A percentile compares a stretch with the other conserved stretches of the same genome.
Conservation (phyloP, 371 early-diverging fungal species). For the Sporodiniella umbellata region DNA sequence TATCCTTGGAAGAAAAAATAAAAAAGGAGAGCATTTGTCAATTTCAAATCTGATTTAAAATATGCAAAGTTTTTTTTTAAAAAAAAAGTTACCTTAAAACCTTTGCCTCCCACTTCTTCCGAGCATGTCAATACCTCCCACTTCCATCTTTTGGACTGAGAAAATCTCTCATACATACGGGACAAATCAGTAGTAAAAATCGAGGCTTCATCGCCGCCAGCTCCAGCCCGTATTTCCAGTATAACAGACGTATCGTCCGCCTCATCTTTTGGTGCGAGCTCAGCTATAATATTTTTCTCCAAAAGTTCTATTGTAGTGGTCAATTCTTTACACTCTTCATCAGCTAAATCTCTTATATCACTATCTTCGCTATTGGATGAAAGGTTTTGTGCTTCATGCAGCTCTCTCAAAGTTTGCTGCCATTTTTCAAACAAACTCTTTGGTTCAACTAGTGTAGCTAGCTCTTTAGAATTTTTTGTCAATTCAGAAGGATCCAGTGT, state of each 20-base stretch:
- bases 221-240: conserved; percentile 78
- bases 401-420: conserved; percentile 26
- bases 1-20: no score
- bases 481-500: conserved; percentile 20
- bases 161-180: conserved; percentile 75
- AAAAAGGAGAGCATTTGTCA: no score
- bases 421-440: conserved; percentile 36
- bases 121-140: conserved; percentile 57
- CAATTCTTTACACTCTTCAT: conserved; percentile 51
- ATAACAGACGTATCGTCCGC: conserved; percentile 75
- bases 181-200: conserved; percentile 74
- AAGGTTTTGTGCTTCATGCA: conserved; percentile 28
- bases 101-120: conserved; percentile 53
- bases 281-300: conserved; percentile 46
- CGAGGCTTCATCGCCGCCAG: conserved; percentile 85
- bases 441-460: conserved; percentile 23
- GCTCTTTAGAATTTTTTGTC: conserved; percentile 33
- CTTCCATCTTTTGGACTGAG: conserved; percentile 65
- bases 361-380: conserved; percentile 13
- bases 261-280: conserved; percentile 58
- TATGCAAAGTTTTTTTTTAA: no score
- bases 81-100: conserved; percentile 63
- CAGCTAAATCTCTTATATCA: conserved; percentile 55
- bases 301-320: conserved; percentile 22
- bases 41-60: neutral